A percentile compares a stretch with the other conserved stretches of the same genome.
Conservation (phyloP, 495 filamentous ascomycete species). For the Aspergillus conjunctus region DNA sequence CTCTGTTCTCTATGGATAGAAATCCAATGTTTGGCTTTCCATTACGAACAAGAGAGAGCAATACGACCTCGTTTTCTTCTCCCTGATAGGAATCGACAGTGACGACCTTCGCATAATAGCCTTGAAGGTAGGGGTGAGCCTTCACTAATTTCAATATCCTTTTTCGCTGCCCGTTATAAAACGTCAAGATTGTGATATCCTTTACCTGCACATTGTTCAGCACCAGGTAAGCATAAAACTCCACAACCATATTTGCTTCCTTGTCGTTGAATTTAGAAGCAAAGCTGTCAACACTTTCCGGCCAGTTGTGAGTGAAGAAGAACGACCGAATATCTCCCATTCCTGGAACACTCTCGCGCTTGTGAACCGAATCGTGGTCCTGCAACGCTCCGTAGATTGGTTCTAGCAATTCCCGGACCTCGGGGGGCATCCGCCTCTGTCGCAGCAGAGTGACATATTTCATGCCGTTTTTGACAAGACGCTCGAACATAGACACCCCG, state of each 20-base stretch:
- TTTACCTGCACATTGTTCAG: slow-evolving; percentile 59
- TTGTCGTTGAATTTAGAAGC: slow-evolving; percentile 70
- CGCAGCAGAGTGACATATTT: slow-evolving; percentile 59
- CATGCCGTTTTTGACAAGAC: slow-evolving; percentile 70
- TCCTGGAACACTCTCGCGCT: slow-evolving; percentile 67
- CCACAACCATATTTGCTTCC: slow-evolving; percentile 78
- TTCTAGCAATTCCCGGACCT: slow-evolving; percentile 62
- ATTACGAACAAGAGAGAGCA: slow-evolving; percentile 84
- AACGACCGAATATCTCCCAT: slow-evolving; percentile 73
- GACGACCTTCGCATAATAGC: slow-evolving; percentile 61
- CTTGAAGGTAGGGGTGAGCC: slow-evolving; percentile 51
- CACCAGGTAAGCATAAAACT: slow-evolving; percentile 71
- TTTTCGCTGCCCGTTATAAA: slow-evolving; percentile 87
- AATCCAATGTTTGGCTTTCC: slow-evolving; percentile 67
- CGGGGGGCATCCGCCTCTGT: slow-evolving; percentile 75
- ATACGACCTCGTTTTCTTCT: slow-evolving; percentile 85
- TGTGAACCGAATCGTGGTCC: slow-evolving; percentile 69
- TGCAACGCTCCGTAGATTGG: slow-evolving; percentile 68
- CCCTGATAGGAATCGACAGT: slow-evolving; percentile 96
- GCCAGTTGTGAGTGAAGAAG: slow-evolving; percentile 73
- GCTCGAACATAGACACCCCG: slow-evolving; percentile 74
- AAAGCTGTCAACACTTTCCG: slow-evolving; percentile 65
- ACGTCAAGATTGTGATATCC: slow-evolving; percentile 84
- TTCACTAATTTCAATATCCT: slow-evolving; percentile 57
- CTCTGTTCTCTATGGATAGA: slow-evolving; percentile 71